Percentiles rank a stretch among this genome's conserved stretches.
Evolutionary conservation across 306 rosid species (phyloP).

Genomic region (Acacia confusa): DNA sequence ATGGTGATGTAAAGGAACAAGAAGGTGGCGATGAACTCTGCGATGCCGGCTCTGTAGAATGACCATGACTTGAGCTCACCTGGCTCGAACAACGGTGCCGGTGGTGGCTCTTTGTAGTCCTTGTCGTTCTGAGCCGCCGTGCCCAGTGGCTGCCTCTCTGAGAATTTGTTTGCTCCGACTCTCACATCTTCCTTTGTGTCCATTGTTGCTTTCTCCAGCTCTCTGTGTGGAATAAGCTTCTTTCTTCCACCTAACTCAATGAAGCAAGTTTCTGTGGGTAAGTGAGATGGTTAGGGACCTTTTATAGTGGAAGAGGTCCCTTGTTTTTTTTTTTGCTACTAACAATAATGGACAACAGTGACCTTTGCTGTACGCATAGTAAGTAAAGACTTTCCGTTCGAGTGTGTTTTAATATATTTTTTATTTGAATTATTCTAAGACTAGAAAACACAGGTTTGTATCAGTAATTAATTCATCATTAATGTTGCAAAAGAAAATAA

Average conservation of each 20-base stretch:
- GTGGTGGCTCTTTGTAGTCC: conserved; percentile 87
- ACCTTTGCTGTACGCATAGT: not conserved
- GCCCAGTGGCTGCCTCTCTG: conserved; percentile 78
- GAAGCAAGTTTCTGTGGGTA: not conserved
- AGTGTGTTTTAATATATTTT: not conserved
- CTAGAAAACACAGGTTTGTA: no score
- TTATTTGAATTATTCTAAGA: not conserved
- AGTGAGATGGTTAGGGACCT: not conserved
- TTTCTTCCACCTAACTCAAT: not conserved
- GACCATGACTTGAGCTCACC: conserved; percentile 92
- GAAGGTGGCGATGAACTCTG: conserved; percentile 86
- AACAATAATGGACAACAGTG: not conserved
- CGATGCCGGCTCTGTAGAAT: conserved; percentile 88
- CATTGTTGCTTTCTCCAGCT: conserved; percentile 14
- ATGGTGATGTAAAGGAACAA: conserved; percentile 86
- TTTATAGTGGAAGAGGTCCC: conserved; percentile 38
- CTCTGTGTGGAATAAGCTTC: not conserved
- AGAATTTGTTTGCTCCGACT: conserved; percentile 77
- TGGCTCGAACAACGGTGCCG: conserved; percentile 83
- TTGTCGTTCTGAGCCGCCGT: conserved; percentile 68
- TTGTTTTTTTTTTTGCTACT: not conserved
- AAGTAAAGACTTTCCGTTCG: no score
- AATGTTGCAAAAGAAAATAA: no score
- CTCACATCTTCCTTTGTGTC: conserved; percentile 85
- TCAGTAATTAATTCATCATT: no score